phyloP scores from a whole-genome alignment of 2,329 filamentous ascomycete species.

The Dactylellina leptospora region DNA sequence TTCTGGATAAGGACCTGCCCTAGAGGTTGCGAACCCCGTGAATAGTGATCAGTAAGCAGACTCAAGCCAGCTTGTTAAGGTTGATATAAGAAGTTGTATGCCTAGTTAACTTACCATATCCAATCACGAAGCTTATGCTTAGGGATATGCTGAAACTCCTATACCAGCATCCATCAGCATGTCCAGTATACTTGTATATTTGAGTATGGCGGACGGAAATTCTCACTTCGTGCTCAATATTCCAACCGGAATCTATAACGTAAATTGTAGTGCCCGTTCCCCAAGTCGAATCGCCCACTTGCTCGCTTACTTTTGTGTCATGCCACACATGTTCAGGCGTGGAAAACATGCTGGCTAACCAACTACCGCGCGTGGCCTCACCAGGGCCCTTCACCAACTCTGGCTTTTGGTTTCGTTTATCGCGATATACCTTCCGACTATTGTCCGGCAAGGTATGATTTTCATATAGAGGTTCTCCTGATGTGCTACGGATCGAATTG shows the following conservation, averaged over 20 bases:
- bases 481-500: no score
- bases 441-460: neutral
- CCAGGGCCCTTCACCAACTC: neutral
- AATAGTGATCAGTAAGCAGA: no score
- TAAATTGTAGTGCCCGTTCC: conserved; percentile 7
- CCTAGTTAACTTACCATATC: conserved; percentile 3
- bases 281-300: neutral
- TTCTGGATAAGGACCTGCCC: conserved; percentile 3
- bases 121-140: neutral
- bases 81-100: no score
- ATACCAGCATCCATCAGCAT: neutral
- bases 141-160: neutral
- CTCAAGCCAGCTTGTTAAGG: no score
- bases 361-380: neutral
- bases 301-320: neutral
- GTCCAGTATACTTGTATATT: neutral
- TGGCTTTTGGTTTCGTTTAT: neutral
- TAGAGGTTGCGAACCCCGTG: no score
- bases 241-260: conserved; percentile 6
- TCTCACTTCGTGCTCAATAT: conserved; percentile 1
- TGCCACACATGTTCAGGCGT: conserved; percentile 8
- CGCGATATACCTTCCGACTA: neutral
- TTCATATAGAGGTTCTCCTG: no score
- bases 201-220: neutral
- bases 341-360: neutral